Conservation (phyloP, 208 protist genomes). For the Leishmania guyanensis region DNA sequence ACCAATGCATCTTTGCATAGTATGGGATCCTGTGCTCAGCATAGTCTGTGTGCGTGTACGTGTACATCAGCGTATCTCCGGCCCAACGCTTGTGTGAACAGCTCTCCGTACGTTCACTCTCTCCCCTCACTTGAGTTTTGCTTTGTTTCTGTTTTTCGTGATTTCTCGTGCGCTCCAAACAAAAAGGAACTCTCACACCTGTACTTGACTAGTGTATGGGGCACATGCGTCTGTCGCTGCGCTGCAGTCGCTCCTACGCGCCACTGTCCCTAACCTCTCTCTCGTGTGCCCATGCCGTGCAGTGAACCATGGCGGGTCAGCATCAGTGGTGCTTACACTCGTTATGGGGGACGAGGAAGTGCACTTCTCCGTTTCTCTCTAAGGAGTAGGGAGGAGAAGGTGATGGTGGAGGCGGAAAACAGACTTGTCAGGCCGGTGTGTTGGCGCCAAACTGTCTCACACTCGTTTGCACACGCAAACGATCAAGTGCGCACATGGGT, state of each 20-base stretch:
- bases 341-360: background rate
- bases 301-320: background rate
- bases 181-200: conserved; percentile 11
- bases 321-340: background rate
- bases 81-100: background rate
- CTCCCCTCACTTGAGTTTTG: background rate
- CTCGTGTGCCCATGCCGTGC: background rate
- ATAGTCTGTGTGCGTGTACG: background rate
- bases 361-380: background rate
- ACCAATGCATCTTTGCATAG: background rate
- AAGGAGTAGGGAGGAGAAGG: background rate
- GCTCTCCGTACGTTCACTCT: background rate
- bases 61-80: background rate
- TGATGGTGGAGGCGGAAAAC: background rate
- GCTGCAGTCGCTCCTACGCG: background rate
- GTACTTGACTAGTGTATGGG: no score
- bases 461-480: background rate
- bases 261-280: background rate
- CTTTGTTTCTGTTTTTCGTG: conserved; percentile 34
- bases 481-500: background rate
- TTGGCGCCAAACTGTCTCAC: background rate
- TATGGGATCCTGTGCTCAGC: background rate
- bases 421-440: background rate
- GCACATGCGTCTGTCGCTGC: background rate
- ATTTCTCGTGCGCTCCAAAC: conserved; percentile 21